Percentiles rank a stretch among this genome's conserved stretches.
Conservation (phyloP, 2,329 filamentous ascomycete species). For the Geosmithia flava region DNA sequence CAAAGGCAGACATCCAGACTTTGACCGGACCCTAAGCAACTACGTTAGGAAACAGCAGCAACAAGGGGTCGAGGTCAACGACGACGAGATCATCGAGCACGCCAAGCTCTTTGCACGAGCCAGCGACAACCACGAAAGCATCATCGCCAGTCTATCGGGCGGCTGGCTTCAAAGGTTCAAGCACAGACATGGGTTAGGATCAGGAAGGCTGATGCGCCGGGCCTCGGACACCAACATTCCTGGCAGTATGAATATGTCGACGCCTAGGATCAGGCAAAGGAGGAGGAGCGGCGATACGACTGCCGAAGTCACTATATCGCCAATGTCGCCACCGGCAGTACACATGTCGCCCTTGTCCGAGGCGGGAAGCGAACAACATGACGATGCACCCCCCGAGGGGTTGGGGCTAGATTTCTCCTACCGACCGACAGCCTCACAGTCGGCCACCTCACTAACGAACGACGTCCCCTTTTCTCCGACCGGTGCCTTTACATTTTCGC, state of each 20-base stretch:
- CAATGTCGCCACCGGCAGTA: conserved; percentile 51
- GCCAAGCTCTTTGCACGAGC: conserved; percentile 69
- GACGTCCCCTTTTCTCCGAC: conserved; percentile 58
- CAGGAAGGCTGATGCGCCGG: conserved; percentile 33
- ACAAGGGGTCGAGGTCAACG: conserved; percentile 60
- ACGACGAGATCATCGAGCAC: conserved; percentile 76
- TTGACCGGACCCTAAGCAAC: conserved; percentile 79
- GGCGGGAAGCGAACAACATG: conserved; percentile 46
- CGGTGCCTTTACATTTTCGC: conserved; percentile 63
- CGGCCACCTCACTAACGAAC: conserved; percentile 17
- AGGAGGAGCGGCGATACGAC: conserved; percentile 20
- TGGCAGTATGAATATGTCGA: conserved; percentile 48
- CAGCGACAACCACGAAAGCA: conserved; percentile 53
- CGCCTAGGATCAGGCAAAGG: conserved; percentile 12
- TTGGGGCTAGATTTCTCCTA: conserved; percentile 20
- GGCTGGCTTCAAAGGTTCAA: conserved; percentile 95
- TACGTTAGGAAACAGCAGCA: conserved; percentile 77
- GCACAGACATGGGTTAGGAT: conserved; percentile 56
- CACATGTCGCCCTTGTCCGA: conserved; percentile 58
- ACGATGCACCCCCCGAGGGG: conserved; percentile 41
- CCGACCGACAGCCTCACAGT: conserved; percentile 19
- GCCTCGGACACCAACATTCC: conserved; percentile 61
- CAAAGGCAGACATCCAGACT: conserved; percentile 79
- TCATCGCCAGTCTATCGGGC: conserved; percentile 57
- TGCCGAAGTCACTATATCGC: conserved; percentile 47